Percentiles rank a stretch among this genome's conserved stretches.
phyloP scores from a whole-genome alignment of 2,329 filamentous ascomycete genomes.

The Juglanconis sp. region DNA sequence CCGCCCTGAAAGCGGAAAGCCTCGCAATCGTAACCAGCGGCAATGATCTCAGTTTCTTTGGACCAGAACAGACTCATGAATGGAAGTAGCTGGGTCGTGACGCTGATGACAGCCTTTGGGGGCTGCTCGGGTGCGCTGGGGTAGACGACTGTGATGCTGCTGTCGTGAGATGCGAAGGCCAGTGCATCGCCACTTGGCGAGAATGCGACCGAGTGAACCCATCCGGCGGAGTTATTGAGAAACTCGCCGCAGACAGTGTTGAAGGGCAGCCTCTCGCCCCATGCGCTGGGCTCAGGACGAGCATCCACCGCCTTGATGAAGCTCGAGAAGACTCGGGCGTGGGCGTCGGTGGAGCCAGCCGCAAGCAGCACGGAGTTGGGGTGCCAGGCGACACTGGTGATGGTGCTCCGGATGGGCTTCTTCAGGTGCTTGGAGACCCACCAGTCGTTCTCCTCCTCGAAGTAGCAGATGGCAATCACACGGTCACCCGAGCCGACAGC shows the following conservation, averaged over 20 bases:
- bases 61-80: constrained; percentile 94
- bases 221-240: constrained; percentile 92
- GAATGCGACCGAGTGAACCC: constrained; percentile 92
- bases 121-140: constrained; percentile 87
- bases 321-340: constrained; percentile 88
- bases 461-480: constrained; percentile 96
- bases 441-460: constrained; percentile 99
- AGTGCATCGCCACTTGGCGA: constrained; percentile 90
- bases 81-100: constrained; percentile 85
- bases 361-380: constrained; percentile 94
- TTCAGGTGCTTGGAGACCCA: constrained; percentile 99
- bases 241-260: constrained; percentile 98
- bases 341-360: constrained; percentile 94
- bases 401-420: constrained; percentile 96
- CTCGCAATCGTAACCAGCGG: constrained; percentile 87
- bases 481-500: constrained; percentile 94
- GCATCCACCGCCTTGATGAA: constrained; percentile 95
- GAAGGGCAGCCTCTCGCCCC: constrained; percentile 95
- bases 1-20: constrained; percentile 84
- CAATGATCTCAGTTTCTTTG: constrained; percentile 87
- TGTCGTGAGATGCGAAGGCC: constrained; percentile 92
- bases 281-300: constrained; percentile 79
- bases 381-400: constrained; percentile 94
- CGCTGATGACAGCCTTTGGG: constrained; percentile 82
- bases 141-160: constrained; percentile 94